These are phyloP conservation scores for Mollisia scopiformis DNA, from an alignment of 2,329 filamentous ascomycete genomes.

Conservation along the genomic window DNA sequence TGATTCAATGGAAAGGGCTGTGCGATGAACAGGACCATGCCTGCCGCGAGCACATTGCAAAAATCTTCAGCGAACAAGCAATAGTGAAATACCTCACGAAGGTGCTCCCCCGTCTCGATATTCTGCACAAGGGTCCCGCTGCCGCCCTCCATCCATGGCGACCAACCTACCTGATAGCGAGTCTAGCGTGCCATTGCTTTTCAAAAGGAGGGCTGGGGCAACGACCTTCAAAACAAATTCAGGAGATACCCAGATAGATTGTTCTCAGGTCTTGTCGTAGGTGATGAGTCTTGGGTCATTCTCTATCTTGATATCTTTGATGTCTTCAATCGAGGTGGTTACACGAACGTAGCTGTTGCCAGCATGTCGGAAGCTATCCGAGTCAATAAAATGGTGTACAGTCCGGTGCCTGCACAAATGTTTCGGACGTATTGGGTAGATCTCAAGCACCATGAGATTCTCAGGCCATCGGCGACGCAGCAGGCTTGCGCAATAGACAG, in stretches of 20 bases:
- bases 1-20: not conserved
- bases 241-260: too few species aligned
- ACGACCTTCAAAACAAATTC: not conserved
- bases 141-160: too few species aligned
- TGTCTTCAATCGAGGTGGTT: not conserved
- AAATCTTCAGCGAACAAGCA: not conserved
- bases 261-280: too few species aligned
- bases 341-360: not conserved
- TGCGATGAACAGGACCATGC: not conserved
- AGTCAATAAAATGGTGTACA: too few species aligned
- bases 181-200: not conserved
- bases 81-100: not conserved
- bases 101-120: not conserved
- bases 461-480: too few species aligned
- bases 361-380: not conserved
- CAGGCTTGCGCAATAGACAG: too few species aligned
- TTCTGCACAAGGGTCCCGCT: not conserved
- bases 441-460: not conserved
- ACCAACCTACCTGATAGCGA: not conserved
- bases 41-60: not conserved
- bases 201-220: not conserved
- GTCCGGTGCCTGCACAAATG: not conserved
- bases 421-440: not conserved
- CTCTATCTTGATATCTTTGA: not conserved
- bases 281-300: not conserved